These are phyloP conservation scores for Carpinus fangiana DNA, from an alignment of 306 rosid species.

Conservation along the genomic window DNA sequence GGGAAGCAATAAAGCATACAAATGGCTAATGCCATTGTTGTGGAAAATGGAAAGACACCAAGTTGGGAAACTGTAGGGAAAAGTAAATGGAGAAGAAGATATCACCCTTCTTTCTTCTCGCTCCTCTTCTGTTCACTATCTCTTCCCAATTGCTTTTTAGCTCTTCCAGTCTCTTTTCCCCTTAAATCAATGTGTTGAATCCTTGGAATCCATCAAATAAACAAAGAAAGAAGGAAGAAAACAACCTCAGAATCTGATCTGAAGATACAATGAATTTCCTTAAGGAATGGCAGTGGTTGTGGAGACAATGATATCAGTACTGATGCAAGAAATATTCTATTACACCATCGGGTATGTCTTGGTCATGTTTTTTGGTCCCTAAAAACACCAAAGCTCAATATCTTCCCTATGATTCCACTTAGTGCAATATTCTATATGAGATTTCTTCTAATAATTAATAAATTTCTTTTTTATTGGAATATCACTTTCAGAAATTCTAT, in stretches of 20 bases:
- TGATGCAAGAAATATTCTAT: background rate
- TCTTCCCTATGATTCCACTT: conserved; percentile 12
- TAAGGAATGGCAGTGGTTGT: background rate
- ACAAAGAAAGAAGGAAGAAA: background rate
- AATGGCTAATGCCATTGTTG: too few relatives aligned
- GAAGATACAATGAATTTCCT: too few relatives aligned
- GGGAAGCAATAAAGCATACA: too few relatives aligned
- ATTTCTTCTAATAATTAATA: background rate
- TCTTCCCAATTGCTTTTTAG: too few relatives aligned
- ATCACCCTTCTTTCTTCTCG: too few relatives aligned
- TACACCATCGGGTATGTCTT: background rate
- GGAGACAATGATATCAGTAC: background rate
- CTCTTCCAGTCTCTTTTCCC: background rate
- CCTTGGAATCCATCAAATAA: background rate
- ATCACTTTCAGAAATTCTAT: conserved; percentile 10
- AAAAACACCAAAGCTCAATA: background rate
- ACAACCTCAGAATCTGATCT: too few relatives aligned
- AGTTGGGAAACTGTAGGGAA: too few relatives aligned
- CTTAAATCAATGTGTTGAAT: background rate
- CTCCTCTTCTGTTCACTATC: too few relatives aligned
- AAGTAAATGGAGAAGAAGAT: too few relatives aligned
- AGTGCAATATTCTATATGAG: background rate
- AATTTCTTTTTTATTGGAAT: background rate
- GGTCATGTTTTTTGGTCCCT: background rate
- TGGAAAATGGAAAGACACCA: too few relatives aligned